Conservation (phyloP, 176 grass and related monocot species). For the Dendrocalamus sinicus region DNA sequence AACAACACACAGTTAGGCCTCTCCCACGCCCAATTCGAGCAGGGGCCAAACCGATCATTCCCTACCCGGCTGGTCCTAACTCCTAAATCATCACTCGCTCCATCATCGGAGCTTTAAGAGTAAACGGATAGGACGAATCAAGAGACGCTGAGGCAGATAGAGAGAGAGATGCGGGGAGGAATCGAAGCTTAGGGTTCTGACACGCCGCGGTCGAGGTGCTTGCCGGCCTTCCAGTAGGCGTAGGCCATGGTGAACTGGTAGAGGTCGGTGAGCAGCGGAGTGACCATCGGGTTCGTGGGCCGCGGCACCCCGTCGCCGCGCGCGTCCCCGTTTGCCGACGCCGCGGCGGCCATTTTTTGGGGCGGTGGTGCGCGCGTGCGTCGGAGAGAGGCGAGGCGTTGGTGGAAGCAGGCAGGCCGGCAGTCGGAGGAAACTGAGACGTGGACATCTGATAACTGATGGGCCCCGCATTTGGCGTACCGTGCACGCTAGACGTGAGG, state of each 20-base stretch:
- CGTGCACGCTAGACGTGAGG: too few relatives aligned
- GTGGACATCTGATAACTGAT: too few relatives aligned
- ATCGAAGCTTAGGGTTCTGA: slow-evolving; percentile 29
- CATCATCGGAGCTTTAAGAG: background rate
- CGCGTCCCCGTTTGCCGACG: slow-evolving; percentile 45
- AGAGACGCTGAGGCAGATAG: too few relatives aligned
- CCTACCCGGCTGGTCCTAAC: background rate
- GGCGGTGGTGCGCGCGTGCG: background rate
- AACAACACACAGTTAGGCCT: background rate
- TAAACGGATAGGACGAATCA: background rate
- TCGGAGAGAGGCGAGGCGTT: background rate
- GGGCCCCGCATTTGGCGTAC: too few relatives aligned
- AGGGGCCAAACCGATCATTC: background rate
- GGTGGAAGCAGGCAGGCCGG: too few relatives aligned
- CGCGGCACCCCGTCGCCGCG: slow-evolving; percentile 40
- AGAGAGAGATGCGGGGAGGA: background rate
- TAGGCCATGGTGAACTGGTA: slow-evolving; percentile 99
- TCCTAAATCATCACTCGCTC: background rate
- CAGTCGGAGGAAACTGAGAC: too few relatives aligned
- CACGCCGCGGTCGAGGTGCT: slow-evolving; percentile 91
- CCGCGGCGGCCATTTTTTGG: slow-evolving; percentile 25
- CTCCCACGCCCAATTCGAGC: background rate
- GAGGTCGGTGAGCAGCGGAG: slow-evolving; percentile 90
- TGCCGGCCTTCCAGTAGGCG: slow-evolving; percentile 96
- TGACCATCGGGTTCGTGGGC: slow-evolving; percentile 90